Evolutionary conservation across 352 stramenopile species (phyloP), one percentile per base, ranked within the genome.

Genomic region (Nothophytophthora sp.): DNA sequence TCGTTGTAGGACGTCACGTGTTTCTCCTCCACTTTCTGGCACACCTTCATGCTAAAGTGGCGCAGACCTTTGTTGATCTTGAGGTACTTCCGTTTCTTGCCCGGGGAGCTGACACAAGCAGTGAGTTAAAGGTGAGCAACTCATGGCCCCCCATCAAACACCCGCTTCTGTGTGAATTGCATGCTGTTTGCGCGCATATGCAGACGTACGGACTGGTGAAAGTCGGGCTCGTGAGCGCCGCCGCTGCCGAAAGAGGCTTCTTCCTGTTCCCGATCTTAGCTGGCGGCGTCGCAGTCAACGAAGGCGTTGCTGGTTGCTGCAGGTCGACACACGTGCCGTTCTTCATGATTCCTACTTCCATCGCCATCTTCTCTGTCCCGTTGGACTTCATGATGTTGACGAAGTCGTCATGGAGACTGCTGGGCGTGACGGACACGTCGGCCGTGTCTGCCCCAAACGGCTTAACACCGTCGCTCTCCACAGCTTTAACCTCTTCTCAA

Each of bases 11-110:
- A 91, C 18, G 95, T 98, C 9, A 93, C 85, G 32, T 97, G 87
- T 59, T 98, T 98, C 57, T 98, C 89, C 69, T 98, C 88, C n/a
- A 98, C 95, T 54, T 98, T 98, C 64, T 97, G 85, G 49, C 92
- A 98, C 13, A 98, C 92, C 44, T 98, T 98, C 85, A 98, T 97
- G 34, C 87, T 97, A 48, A 98, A 98, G 67, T 98, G 92, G 24
- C 95, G 88, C 30, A 98, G 59, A 6, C 89, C 89, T 46, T 97
- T 97, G 79, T 92, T 95, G 51, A 91, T 81, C 51, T 97, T 97
- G 23, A 82, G 41, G 45, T 80, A 87, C 59, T 89, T 92, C 39
- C 76, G 73, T 39, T 87, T 90, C 65, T 95, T 95, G 3, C 67
- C 72, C 0, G 80, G 76, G 23, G 74, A 70, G 8, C 76, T 91